These are phyloP conservation scores for Neurospora tetrasperma DNA, from an alignment of 495 filamentous ascomycete genomes.

Conservation along the genomic window DNA sequence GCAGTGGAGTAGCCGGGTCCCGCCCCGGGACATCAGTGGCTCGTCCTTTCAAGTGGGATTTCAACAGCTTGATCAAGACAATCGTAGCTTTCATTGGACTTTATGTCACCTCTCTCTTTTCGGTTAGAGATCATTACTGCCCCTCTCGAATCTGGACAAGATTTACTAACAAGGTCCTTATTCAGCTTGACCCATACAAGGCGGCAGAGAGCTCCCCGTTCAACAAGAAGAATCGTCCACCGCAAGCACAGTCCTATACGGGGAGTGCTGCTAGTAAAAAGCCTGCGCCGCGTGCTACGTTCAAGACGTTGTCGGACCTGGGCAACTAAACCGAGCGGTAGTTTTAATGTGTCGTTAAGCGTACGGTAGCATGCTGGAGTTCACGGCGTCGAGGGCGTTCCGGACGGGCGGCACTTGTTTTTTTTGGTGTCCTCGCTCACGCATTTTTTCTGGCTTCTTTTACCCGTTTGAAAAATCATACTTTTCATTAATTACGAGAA, in stretches of 20 bases:
- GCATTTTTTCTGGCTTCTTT: background rate
- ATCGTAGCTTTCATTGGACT: constrained; percentile 48
- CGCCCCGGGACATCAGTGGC: constrained; percentile 17
- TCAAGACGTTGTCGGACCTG: constrained; percentile 37
- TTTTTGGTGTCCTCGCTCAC: background rate
- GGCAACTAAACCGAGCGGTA: constrained; percentile 2
- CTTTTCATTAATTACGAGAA: background rate
- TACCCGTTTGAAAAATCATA: background rate
- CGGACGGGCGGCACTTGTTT: background rate
- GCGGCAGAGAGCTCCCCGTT: constrained; percentile 54
- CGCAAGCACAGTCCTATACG: constrained; percentile 9
- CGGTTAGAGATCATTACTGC: constrained; percentile 24
- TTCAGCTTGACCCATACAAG: constrained; percentile 53
- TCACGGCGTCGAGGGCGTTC: background rate
- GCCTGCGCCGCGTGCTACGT: constrained; percentile 13
- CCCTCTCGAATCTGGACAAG: background rate
- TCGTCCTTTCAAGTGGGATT: constrained; percentile 27
- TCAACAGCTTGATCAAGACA: constrained; percentile 35
- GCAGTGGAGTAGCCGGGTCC: constrained; percentile 10
- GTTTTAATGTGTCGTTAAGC: background rate
- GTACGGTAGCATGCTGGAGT: background rate
- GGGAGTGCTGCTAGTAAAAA: constrained; percentile 8
- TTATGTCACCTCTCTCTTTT: constrained; percentile 49
- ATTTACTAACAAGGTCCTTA: constrained; percentile 10
- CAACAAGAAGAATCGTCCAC: constrained; percentile 39